Conservation (phyloP, 768 basidiomycete genomes). For the Russula brevipes region DNA sequence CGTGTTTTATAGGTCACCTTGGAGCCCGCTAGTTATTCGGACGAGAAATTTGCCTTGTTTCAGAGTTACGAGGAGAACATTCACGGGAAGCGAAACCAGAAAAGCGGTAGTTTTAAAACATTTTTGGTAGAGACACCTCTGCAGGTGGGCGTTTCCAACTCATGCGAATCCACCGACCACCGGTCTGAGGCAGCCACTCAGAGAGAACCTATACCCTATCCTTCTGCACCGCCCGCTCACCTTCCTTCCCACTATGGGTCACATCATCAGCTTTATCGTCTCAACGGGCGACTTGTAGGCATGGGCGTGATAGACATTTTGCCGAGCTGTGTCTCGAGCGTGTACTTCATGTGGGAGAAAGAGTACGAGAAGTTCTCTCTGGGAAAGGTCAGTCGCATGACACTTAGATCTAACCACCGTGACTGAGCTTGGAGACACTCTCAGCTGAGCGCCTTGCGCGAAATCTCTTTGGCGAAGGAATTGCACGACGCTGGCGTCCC, state of each 20-base stretch:
- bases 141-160: conserved; percentile 40
- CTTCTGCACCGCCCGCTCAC: conserved; percentile 42
- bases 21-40: conserved; percentile 68
- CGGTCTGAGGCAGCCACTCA: conserved; percentile 29
- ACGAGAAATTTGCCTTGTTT: conserved; percentile 79
- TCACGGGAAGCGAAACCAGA: conserved; percentile 61
- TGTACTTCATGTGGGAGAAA: conserved; percentile 87
- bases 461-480: conserved; percentile 68
- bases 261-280: conserved; percentile 82
- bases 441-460: conserved; percentile 81
- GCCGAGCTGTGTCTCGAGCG: conserved; percentile 75
- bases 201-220: conserved; percentile 59
- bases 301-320: conserved; percentile 88
- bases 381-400: conserved; percentile 57
- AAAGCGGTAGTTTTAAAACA: conserved; percentile 49
- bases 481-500: conserved; percentile 64
- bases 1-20: conserved; percentile 51
- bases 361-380: conserved; percentile 63
- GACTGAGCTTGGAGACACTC: neutral
- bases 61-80: conserved; percentile 71
- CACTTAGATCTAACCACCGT: neutral
- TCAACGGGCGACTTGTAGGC: conserved; percentile 79
- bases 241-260: conserved; percentile 84
- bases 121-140: conserved; percentile 83
- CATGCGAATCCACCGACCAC: neutral